Conservation (phyloP, 169 alveolate species). For the Cryptosporidium bovis region DNA sequence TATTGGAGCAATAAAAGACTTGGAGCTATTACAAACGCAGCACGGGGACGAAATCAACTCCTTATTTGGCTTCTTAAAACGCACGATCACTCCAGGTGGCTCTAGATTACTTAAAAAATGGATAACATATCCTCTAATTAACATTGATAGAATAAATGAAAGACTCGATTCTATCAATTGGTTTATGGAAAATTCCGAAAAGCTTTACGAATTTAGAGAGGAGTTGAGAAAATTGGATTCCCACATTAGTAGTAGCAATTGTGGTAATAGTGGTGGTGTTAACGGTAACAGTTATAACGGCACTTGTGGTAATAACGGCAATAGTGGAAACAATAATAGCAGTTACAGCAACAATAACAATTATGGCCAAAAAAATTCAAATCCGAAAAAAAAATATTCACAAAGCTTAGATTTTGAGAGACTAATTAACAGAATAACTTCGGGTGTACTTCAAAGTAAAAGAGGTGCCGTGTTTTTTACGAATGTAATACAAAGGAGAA, state of each 20-base stretch:
- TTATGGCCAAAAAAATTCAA: not conserved
- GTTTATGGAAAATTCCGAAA: constrained; percentile 81
- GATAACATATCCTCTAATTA: constrained; percentile 93
- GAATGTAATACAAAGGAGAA: constrained; percentile 79
- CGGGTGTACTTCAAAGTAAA: constrained; percentile 85
- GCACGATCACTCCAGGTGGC: constrained; percentile 94
- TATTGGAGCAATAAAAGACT: constrained; percentile 85
- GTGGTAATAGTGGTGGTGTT: not conserved
- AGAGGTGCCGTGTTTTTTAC: constrained; percentile 89
- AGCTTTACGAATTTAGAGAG: constrained; percentile 65
- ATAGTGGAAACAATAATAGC: not conserved
- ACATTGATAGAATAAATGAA: constrained; percentile 85
- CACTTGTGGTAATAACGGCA: not conserved
- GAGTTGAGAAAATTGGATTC: constrained; percentile 23
- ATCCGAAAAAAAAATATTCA: constrained; percentile 70
- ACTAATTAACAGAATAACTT: constrained; percentile 82
- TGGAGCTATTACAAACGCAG: constrained; percentile 85
- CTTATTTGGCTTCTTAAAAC: constrained; percentile 89
- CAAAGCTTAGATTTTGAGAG: constrained; percentile 87
- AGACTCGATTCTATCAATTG: constrained; percentile 93
- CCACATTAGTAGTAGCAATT: not conserved
- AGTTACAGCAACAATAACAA: not conserved
- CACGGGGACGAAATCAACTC: constrained; percentile 85
- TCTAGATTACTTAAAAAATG: constrained; percentile 93
- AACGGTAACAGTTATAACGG: not conserved